phyloP scores from a whole-genome alignment of 371 early-diverging fungal genomes.

The Mucor circinelloides region DNA sequence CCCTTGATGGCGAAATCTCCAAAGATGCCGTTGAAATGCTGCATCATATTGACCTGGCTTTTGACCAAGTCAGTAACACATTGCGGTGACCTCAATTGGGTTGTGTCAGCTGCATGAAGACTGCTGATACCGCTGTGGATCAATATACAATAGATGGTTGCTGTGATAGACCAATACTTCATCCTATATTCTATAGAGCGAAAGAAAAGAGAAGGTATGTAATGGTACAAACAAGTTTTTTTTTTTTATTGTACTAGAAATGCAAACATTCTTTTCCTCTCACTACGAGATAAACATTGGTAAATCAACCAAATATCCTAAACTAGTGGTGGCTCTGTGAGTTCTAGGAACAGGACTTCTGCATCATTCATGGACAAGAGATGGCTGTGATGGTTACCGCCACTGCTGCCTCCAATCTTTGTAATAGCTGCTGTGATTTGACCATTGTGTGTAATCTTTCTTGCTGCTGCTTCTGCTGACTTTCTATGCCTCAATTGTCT shows the following conservation, averaged over 20 bases:
- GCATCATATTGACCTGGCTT: neutral
- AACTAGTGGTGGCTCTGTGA: constrained; percentile 4
- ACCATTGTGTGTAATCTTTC: constrained; percentile 22
- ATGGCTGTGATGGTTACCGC: no score
- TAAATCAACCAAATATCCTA: neutral
- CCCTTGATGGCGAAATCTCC: neutral
- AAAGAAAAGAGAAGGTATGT: neutral
- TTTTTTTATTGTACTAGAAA: neutral
- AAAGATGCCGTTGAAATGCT: constrained; percentile 4
- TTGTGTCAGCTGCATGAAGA: neutral
- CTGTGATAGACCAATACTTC: neutral
- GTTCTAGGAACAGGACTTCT: neutral
- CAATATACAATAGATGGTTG: neutral
- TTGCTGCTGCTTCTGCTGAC: constrained; percentile 30
- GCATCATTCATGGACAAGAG: neutral
- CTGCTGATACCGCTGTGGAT: neutral
- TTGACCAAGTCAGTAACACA: neutral
- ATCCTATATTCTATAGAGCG: neutral
- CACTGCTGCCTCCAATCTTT: constrained; percentile 9
- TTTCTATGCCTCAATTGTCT: constrained; percentile 13
- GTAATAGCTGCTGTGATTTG: constrained; percentile 25
- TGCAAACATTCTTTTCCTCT: neutral
- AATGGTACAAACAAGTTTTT: neutral
- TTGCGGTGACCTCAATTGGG: neutral
- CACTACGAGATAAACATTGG: neutral